Evolutionary conservation across 495 filamentous ascomycete species (phyloP).

Genomic region (Immersiella caudata): DNA sequence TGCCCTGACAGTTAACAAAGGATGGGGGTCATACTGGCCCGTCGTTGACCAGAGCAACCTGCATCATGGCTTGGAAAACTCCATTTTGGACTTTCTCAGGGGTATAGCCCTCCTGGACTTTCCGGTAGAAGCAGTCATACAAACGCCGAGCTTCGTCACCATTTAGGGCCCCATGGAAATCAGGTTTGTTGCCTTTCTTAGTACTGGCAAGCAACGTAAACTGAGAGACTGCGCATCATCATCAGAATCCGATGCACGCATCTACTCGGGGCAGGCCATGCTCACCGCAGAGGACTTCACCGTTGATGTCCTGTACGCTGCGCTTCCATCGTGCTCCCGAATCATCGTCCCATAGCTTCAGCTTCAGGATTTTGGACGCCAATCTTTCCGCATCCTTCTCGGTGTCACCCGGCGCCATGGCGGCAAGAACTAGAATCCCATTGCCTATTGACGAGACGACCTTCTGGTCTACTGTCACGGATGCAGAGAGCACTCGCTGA

Average conservation of each 20-base stretch:
- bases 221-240: slow-evolving; percentile 74
- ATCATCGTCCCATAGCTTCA: slow-evolving; percentile 86
- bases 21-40: slow-evolving; percentile 71
- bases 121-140: slow-evolving; percentile 80
- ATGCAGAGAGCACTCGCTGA: slow-evolving; percentile 93
- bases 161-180: slow-evolving; percentile 87
- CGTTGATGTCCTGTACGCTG: slow-evolving; percentile 81
- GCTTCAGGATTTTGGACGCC: slow-evolving; percentile 82
- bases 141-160: slow-evolving; percentile 74
- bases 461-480: slow-evolving; percentile 94
- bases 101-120: slow-evolving; percentile 71
- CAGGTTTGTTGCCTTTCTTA: slow-evolving; percentile 92
- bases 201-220: slow-evolving; percentile 92
- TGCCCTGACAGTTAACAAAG: neutral
- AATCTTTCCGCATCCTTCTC: slow-evolving; percentile 83
- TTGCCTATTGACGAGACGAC: slow-evolving; percentile 87
- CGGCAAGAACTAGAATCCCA: slow-evolving; percentile 89
- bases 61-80: slow-evolving; percentile 98
- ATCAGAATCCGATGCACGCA: slow-evolving; percentile 2
- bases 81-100: slow-evolving; percentile 87
- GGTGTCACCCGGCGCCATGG: slow-evolving; percentile 87
- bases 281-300: slow-evolving; percentile 89
- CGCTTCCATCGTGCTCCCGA: slow-evolving; percentile 79
- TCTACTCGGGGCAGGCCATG: slow-evolving; percentile 3
- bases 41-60: slow-evolving; percentile 90